A percentile compares a stretch with the other conserved stretches of the same genome.
phyloP scores from a whole-genome alignment of 306 rosid species.

The Carpinus fangiana region DNA sequence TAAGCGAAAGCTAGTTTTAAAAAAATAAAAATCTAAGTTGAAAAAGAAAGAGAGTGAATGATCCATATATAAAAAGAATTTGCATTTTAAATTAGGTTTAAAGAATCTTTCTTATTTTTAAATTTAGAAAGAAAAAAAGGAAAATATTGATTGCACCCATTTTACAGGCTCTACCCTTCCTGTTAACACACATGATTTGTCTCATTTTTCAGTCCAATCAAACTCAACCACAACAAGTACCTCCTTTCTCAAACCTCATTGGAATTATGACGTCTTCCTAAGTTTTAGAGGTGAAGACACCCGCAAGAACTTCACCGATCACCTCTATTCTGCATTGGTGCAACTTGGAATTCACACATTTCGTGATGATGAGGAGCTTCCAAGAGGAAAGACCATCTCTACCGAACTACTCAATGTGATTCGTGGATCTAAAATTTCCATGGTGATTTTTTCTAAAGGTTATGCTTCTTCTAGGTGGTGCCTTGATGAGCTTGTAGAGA shows the following conservation, averaged over 20 bases:
- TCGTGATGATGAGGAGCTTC: neutral
- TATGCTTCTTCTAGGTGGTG: conserved; percentile 13
- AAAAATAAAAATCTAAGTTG: too few relatives aligned
- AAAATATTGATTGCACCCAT: too few relatives aligned
- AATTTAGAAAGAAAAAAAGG: too few relatives aligned
- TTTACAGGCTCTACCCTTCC: too few relatives aligned
- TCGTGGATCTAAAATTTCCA: neutral
- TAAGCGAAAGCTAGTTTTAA: too few relatives aligned
- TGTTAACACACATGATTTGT: too few relatives aligned
- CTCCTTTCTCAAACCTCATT: neutral
- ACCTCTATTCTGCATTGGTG: neutral
- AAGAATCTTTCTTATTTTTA: too few relatives aligned
- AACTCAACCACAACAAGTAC: too few relatives aligned
- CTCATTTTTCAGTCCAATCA: too few relatives aligned
- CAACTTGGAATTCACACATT: neutral
- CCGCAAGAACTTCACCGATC: neutral
- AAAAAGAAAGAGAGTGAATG: too few relatives aligned
- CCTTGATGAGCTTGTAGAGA: neutral
- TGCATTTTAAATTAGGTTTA: too few relatives aligned
- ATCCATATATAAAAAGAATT: too few relatives aligned
- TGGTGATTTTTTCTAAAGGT: neutral
- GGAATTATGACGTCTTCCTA: neutral
- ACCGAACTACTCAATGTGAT: neutral
- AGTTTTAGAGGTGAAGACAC: neutral
- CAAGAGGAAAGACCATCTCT: neutral